These are phyloP conservation scores for Grosmannia serpens DNA, from an alignment of 2,329 filamentous ascomycete species.

Conservation along the genomic window DNA sequence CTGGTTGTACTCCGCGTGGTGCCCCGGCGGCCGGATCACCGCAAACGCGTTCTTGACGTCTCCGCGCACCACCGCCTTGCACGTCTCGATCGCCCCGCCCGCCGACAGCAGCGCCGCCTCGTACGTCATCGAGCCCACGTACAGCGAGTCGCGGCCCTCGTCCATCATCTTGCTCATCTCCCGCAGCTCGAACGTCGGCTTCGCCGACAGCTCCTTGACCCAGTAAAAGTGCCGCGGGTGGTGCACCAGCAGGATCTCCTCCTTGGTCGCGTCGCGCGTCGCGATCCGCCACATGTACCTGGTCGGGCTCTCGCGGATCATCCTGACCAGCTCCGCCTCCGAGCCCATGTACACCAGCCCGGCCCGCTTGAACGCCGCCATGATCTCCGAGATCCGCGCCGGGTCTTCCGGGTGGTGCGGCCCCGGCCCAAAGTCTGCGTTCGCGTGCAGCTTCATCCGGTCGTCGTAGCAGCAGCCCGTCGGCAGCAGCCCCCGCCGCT, in stretches of 20 bases:
- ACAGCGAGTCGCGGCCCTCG: conserved; percentile 62
- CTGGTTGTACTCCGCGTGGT: conserved; percentile 79
- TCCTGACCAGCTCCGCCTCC: conserved; percentile 39
- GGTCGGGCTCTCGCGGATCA: conserved; percentile 42
- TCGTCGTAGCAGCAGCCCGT: conserved; percentile 84
- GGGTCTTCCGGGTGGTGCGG: conserved; percentile 93
- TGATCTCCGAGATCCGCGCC: conserved; percentile 83
- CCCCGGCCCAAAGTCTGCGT: conserved; percentile 59
- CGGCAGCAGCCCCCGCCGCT: conserved; percentile 41
- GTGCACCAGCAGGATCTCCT: conserved; percentile 75
- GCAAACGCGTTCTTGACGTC: conserved; percentile 91
- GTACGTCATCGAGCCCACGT: conserved; percentile 73
- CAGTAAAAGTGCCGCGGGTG: conserved; percentile 66
- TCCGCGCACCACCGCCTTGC: conserved; percentile 74
- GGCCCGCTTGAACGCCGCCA: conserved; percentile 72
- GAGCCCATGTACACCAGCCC: conserved; percentile 60
- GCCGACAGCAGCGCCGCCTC: conserved; percentile 73
- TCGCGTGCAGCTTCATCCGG: conserved; percentile 91
- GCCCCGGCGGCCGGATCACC: conserved; percentile 86
- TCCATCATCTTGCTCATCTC: conserved; percentile 50
- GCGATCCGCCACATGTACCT: conserved; percentile 66
- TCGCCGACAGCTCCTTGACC: conserved; percentile 48
- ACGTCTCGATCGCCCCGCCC: conserved; percentile 91
- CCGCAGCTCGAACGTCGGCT: conserved; percentile 54
- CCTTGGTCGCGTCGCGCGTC: conserved; percentile 62